These are phyloP conservation scores for Polyplosphaeria fusca DNA, from an alignment of 495 filamentous ascomycete genomes.

Conservation along the genomic window DNA sequence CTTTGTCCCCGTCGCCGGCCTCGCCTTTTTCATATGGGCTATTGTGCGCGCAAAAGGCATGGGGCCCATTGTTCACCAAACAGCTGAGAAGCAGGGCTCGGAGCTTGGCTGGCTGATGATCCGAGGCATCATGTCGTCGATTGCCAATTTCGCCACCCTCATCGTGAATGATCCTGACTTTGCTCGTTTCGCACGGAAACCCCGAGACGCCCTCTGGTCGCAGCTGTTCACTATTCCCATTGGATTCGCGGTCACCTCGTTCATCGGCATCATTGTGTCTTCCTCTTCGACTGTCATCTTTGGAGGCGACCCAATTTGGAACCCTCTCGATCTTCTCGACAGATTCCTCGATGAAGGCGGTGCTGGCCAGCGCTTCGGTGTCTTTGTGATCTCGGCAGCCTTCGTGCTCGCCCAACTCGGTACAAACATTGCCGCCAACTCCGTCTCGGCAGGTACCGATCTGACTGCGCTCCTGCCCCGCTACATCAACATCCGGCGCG, in stretches of 20 bases:
- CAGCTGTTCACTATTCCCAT: constrained; percentile 83
- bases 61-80: constrained; percentile 79
- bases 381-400: constrained; percentile 79
- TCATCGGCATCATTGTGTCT: constrained; percentile 91
- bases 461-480: constrained; percentile 86
- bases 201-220: constrained; percentile 81
- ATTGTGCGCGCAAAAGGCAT: constrained; percentile 78
- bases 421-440: constrained; percentile 92
- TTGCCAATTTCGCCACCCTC: constrained; percentile 90
- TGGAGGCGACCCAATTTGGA: constrained; percentile 73
- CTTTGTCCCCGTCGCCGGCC: constrained; percentile 77
- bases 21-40: constrained; percentile 90
- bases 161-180: constrained; percentile 84
- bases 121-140: constrained; percentile 78
- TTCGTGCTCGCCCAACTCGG: constrained; percentile 87
- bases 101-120: constrained; percentile 78
- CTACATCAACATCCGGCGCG: constrained; percentile 83
- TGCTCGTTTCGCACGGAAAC: constrained; percentile 76
- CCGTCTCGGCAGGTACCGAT: constrained; percentile 81
- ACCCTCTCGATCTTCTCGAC: constrained; percentile 72
- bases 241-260: constrained; percentile 83
- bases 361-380: constrained; percentile 74
- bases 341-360: constrained; percentile 72
- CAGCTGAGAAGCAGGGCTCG: constrained; percentile 60
- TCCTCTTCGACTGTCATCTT: constrained; percentile 81